Base-by-base conservation (phyloP, 345 rosid genomes). In the Rhizophora mangle region DNA sequence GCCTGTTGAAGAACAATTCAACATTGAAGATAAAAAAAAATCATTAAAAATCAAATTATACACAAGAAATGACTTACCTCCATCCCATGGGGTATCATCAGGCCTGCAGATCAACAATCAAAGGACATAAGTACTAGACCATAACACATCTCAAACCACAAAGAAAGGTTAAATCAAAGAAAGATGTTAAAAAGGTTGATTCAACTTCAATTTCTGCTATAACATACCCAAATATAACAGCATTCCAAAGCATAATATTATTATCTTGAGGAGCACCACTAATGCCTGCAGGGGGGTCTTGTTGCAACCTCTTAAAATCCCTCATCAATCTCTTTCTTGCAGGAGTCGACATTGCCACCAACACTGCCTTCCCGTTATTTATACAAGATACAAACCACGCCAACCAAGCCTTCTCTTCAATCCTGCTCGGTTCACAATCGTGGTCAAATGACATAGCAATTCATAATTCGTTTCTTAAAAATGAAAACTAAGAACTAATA, bases 71-170 rank as follows among this genome's bases (percentile, higher is more conserved):
- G 72, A 70, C 82, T 76, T 67, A 90, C 93, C 96, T 85, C 94
- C 94, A 73, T 90, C 96, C 94, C 96, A 90, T 2, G 93, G 89
- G 49, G 90, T 82, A 72, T 87, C 94, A 69, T 88, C 92, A 70
- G 90, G 96, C 53, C 93, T 88, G 85, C 80, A 79, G 84, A 26
- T 57, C 43, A 74, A 71, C 60, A 26, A 55, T 8, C 22, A 55
- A 55, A 55, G 30, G 16, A 55, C 15, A 22, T 55, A 55, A 55
- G 24, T 22, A 13, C 27, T 22, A 13, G 49, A 43, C 49, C 18
- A 15, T 3, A 3, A 43, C 49, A 43, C 49, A 55, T 55, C 16
- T 55, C 24, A 22, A 67, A 54, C 66, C 79, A 24, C 8, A 21
- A 22, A 55, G 30, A 55, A 55, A 55, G n/a, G 20, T 62, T 56